Evolutionary conservation across 257 asterid genomes (phyloP).

Genomic region (Solanum boliviense): DNA sequence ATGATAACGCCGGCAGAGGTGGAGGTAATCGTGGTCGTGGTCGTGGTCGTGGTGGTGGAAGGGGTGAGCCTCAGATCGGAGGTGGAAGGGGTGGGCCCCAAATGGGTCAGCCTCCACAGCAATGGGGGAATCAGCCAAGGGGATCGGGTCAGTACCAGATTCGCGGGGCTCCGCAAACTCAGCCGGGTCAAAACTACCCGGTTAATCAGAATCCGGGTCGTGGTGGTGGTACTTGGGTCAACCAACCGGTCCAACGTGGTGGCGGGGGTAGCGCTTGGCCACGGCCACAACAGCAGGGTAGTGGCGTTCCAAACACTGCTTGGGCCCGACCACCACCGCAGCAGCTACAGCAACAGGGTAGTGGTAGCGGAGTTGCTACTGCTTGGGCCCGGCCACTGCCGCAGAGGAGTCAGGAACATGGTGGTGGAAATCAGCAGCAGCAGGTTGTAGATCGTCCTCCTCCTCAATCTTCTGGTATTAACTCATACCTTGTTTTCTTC

Average conservation of each 20-base stretch:
- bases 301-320: background rate
- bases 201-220: background rate
- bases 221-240: background rate
- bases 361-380: background rate
- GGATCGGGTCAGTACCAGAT: background rate
- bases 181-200: background rate
- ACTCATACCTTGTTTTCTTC: background rate
- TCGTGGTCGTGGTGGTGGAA: conserved; percentile 9
- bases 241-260: background rate
- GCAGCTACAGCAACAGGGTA: background rate
- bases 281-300: background rate
- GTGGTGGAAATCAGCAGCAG: background rate
- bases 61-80: background rate
- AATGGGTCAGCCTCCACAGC: conserved; percentile 5
- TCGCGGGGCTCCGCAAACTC: background rate
- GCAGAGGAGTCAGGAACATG: background rate
- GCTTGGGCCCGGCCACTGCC: conserved; percentile 8
- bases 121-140: conserved; percentile 4
- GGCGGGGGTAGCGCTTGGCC: background rate
- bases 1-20: background rate
- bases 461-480: conserved; percentile 26
- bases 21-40: conserved; percentile 7
- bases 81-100: conserved; percentile 1
- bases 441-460: conserved; percentile 8
- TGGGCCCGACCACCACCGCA: background rate